A percentile compares a stretch with the other conserved stretches of the same genome.
Evolutionary conservation across 306 rosid species (phyloP).

Genomic region (Sicyos baderoa): DNA sequence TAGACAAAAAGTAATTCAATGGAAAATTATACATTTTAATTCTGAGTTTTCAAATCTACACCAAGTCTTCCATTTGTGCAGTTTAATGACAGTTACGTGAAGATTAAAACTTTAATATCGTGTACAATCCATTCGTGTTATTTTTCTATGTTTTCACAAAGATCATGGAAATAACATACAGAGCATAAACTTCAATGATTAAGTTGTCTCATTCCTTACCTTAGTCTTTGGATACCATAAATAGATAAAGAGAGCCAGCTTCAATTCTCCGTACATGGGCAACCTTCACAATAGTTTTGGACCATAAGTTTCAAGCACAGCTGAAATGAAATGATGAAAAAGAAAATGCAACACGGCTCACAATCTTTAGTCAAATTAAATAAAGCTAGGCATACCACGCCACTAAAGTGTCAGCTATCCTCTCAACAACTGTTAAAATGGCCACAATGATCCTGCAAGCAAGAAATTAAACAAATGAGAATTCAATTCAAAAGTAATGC

Average conservation of each 20-base stretch:
- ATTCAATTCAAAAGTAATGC: constrained; percentile 11
- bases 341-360: not conserved
- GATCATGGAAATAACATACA: not conserved
- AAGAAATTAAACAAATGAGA: not conserved
- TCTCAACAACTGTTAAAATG: constrained; percentile 55
- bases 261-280: constrained; percentile 83
- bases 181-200: not conserved
- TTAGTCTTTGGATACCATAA: constrained; percentile 82
- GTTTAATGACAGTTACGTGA: not conserved
- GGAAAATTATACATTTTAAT: no score
- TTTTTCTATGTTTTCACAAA: not conserved
- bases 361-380: not conserved
- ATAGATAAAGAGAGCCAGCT: constrained; percentile 56
- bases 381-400: constrained; percentile 59
- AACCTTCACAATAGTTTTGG: constrained; percentile 34
- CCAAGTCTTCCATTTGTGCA: not conserved
- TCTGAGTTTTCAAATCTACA: no score
- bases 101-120: not conserved
- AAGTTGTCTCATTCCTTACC: constrained; percentile 27
- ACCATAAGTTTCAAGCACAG: not conserved
- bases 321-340: constrained; percentile 17
- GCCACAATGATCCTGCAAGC: constrained; percentile 68
- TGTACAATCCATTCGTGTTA: not conserved
- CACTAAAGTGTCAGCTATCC: constrained; percentile 51
- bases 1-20: no score